Base-by-base conservation (phyloP, 805 yeast genomes). In the Myxozyma vanderwaltii region DNA sequence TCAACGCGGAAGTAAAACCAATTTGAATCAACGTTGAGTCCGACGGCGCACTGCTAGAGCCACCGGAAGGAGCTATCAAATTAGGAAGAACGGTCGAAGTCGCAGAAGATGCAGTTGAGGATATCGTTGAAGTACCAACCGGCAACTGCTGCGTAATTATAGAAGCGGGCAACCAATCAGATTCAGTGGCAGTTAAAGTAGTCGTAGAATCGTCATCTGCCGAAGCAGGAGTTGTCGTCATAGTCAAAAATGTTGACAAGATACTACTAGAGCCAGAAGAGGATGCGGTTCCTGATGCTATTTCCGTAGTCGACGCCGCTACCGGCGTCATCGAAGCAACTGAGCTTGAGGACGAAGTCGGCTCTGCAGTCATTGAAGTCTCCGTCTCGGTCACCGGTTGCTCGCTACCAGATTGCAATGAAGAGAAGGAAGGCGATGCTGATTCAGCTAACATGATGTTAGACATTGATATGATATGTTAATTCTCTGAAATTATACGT, bases 1-100 rank as follows among this genome's bases (percentile, higher is more conserved):
- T 91, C 74, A 91, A 82, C 2, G 86, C 82, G 58, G 83, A 74
- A 68, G 85, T 84, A 78, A 92, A 92, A 3, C 96, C 96, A 70
- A 91, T 76, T 49, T 87, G 84, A 54, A 91, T 82, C 56, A 84
- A 72, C 51, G 79, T 76, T 7, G 59, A 55, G 40, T 81, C 82
- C 31, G 80, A 79, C 15, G 77, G 74, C 24, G 64, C 53, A 1
- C 79, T 71, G 12, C 84, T 79, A 7, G 76, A 74, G 1, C 75
- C 75, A 2, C 70, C 72, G 31, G 76, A 73, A n/a, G 96, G 95
- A 0, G 90, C 82, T 68, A 91, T 88, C 8, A 88, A 89, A 67
- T 83, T 83, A 52, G 96, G 96, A 64, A 89, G 77, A 35, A 83
- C 81, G 13, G 59, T 59, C 6, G 74, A 54, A n/a, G 69, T 52